Percentiles rank a stretch among this genome's conserved stretches.
Conservation (phyloP, 2,329 filamentous ascomycete genomes). For the Fonsecaea pugnacius region DNA sequence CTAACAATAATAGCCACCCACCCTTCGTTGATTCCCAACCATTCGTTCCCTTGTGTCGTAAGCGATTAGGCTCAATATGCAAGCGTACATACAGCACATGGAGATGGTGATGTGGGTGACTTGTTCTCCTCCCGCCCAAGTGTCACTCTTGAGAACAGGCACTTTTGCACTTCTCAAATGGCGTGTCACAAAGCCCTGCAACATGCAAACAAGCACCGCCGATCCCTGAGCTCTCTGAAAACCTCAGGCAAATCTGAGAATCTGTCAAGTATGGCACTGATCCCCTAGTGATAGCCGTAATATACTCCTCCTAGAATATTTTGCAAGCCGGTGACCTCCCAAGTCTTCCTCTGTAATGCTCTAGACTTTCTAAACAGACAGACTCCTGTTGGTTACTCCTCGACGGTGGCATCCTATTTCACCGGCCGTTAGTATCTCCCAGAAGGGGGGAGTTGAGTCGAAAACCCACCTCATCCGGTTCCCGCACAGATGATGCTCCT, state of each 20-base stretch:
- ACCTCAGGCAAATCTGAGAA: neutral
- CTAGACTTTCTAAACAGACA: neutral
- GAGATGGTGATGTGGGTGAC: neutral
- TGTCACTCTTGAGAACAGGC: neutral
- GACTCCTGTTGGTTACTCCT: neutral
- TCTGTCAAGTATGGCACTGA: neutral
- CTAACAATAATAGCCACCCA: neutral
- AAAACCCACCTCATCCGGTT: neutral
- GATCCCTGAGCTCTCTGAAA: neutral
- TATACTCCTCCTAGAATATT: neutral
- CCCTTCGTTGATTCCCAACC: neutral
- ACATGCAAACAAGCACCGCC: neutral
- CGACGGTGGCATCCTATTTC: neutral
- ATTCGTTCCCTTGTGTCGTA: neutral
- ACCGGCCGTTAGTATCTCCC: neutral
- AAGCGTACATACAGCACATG: neutral
- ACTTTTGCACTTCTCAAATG: neutral
- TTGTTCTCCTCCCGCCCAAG: neutral
- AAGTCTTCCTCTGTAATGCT: neutral
- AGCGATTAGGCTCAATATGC: neutral
- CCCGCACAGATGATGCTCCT: neutral
- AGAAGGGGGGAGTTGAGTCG: neutral
- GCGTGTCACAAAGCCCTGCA: neutral
- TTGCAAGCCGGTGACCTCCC: neutral
- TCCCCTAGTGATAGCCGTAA: neutral